Percentiles rank a stretch among this genome's conserved stretches.
phyloP scores from a whole-genome alignment of 306 rosid species.

The Abrus pulchellus region DNA sequence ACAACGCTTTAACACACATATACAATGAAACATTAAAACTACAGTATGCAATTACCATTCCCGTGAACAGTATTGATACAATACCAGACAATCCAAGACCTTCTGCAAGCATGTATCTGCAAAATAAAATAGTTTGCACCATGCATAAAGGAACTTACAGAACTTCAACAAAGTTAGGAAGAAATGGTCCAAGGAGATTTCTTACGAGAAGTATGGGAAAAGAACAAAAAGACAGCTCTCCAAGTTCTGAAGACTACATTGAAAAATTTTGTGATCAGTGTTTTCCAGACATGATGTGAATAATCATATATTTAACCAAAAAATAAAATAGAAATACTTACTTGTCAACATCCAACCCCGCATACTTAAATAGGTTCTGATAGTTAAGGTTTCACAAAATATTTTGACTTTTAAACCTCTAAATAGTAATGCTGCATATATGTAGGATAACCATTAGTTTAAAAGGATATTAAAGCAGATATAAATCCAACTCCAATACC shows the following conservation, averaged over 20 bases:
- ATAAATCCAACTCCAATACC: constrained; percentile 88
- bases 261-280: constrained; percentile 35
- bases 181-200: constrained; percentile 43
- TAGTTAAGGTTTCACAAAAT: constrained; percentile 66
- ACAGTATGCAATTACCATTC: constrained; percentile 66
- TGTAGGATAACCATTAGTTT: constrained; percentile 18
- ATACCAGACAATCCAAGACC: constrained; percentile 85
- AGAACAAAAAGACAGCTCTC: constrained; percentile 87
- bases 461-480: constrained; percentile 87
- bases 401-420: constrained; percentile 33
- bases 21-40: constrained; percentile 6
- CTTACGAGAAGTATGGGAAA: constrained; percentile 87
- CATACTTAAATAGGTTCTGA: constrained; percentile 84
- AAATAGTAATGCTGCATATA: background rate
- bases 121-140: constrained; percentile 33
- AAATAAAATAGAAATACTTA: constrained; percentile 50
- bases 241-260: constrained; percentile 77
- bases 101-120: constrained; percentile 88
- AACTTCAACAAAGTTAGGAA: constrained; percentile 11
- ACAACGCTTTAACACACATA: constrained; percentile 21
- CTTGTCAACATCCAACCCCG: constrained; percentile 84
- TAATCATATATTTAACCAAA: constrained; percentile 23
- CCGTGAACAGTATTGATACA: constrained; percentile 88
- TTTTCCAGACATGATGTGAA: constrained; percentile 13
- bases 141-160: constrained; percentile 1